Evolutionary conservation across 2,329 filamentous ascomycete genomes (phyloP).

Genomic region (Graphilbum fragrans): DNA sequence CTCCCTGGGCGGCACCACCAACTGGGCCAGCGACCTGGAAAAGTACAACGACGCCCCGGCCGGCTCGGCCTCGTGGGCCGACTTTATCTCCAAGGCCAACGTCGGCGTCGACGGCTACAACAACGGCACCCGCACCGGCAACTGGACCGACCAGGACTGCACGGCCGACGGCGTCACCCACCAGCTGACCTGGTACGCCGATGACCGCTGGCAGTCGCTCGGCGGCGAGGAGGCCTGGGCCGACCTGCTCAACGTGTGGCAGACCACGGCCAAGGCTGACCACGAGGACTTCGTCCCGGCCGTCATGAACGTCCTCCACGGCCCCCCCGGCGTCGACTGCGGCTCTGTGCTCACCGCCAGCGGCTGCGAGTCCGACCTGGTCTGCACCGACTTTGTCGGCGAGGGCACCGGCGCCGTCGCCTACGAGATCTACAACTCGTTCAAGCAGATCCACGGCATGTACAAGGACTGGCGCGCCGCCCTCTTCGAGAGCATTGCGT

Average conservation of each 20-base stretch:
- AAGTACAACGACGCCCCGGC: background rate
- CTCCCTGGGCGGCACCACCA: conserved; percentile 10
- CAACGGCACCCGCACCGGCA: conserved; percentile 10
- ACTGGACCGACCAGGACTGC: conserved; percentile 16
- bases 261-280: conserved; percentile 4
- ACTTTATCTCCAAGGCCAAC: background rate
- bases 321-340: background rate
- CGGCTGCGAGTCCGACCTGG: conserved; percentile 4
- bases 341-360: background rate
- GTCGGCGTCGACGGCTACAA: background rate
- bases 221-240: conserved; percentile 15
- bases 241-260: conserved; percentile 14
- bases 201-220: conserved; percentile 15
- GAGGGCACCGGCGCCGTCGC: conserved; percentile 9
- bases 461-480: conserved; percentile 4
- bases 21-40: conserved; percentile 13
- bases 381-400: background rate
- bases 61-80: background rate
- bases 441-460: background rate
- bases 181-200: conserved; percentile 1
- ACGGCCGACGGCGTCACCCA: conserved; percentile 3
- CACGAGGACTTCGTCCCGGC: conserved; percentile 9
- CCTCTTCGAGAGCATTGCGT: conserved; percentile 5
- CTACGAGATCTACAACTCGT: conserved; percentile 12
- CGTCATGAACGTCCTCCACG: conserved; percentile 4